A percentile compares a stretch with the other conserved stretches of the same genome.
These are phyloP conservation scores for Penicillium sp. DNA, from an alignment of 2,329 filamentous ascomycete species.

Conservation along the genomic window DNA sequence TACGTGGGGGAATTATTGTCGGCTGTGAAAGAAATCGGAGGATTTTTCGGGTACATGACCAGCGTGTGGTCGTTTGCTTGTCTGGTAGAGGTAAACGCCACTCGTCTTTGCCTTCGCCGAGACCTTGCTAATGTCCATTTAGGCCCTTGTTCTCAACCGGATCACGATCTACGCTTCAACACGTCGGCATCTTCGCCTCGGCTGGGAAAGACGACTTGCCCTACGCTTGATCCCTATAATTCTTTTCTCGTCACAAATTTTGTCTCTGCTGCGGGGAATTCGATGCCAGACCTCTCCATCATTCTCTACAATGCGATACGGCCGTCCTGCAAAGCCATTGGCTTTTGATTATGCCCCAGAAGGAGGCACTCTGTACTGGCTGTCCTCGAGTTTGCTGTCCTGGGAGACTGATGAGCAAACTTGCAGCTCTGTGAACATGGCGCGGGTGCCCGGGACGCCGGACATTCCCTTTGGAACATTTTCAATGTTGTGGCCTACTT, in stretches of 20 bases:
- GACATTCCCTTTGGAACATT: slow-evolving; percentile 75
- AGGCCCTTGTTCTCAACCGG: slow-evolving; percentile 85
- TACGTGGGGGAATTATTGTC: slow-evolving; percentile 52
- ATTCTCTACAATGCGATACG: slow-evolving; percentile 72
- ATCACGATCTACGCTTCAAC: slow-evolving; percentile 94
- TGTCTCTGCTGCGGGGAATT: slow-evolving; percentile 77
- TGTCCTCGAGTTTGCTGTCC: slow-evolving; percentile 74
- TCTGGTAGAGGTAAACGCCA: slow-evolving; percentile 67
- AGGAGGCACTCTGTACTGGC: slow-evolving; percentile 70
- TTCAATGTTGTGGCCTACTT: slow-evolving; percentile 62
- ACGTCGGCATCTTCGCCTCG: slow-evolving; percentile 74
- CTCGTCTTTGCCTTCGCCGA: not conserved
- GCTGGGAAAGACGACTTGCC: slow-evolving; percentile 71
- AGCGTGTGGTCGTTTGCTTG: slow-evolving; percentile 92
- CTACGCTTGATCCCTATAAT: slow-evolving; percentile 73
- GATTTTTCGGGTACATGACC: slow-evolving; percentile 86
- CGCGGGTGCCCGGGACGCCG: slow-evolving; percentile 55
- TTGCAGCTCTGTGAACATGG: slow-evolving; percentile 77
- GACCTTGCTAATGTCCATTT: not conserved
- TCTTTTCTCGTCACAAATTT: slow-evolving; percentile 70
- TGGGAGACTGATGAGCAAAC: slow-evolving; percentile 75
- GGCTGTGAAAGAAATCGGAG: slow-evolving; percentile 71
- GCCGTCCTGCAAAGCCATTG: slow-evolving; percentile 66
- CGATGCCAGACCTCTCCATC: slow-evolving; percentile 86
- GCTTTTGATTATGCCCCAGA: slow-evolving; percentile 72